A percentile compares a stretch with the other conserved stretches of the same genome.
These are phyloP conservation scores for Hypoxylon sp. DNA, from an alignment of 2,329 filamentous ascomycete genomes.

Conservation along the genomic window DNA sequence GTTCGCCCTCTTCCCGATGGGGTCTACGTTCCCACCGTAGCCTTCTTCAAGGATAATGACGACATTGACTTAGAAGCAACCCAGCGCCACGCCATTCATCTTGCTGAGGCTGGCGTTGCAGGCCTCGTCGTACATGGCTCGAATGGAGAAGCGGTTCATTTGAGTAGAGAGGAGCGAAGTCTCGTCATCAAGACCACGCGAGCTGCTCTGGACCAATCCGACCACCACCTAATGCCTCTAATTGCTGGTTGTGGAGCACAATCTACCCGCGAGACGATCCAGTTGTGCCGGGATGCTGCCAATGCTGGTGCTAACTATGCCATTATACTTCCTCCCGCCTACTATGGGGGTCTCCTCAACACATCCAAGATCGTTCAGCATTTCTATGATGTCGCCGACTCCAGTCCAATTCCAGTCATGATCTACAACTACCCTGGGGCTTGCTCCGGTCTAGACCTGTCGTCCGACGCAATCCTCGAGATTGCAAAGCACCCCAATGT, in stretches of 20 bases:
- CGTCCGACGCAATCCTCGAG: slow-evolving; percentile 69
- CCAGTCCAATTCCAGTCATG: slow-evolving; percentile 70
- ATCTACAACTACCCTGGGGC: slow-evolving; percentile 76
- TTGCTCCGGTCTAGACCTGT: slow-evolving; percentile 70
- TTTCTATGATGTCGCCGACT: slow-evolving; percentile 74
- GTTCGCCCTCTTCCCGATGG: slow-evolving; percentile 55
- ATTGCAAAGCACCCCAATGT: slow-evolving; percentile 71
- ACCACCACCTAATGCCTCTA: slow-evolving; percentile 69
- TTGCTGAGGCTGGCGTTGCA: slow-evolving; percentile 74
- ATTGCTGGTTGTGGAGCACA: slow-evolving; percentile 80
- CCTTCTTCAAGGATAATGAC: slow-evolving; percentile 71
- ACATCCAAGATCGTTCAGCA: slow-evolving; percentile 71
- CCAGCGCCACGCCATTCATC: slow-evolving; percentile 67
- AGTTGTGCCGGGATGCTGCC: slow-evolving; percentile 75
- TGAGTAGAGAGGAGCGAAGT: slow-evolving; percentile 75
- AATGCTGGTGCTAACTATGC: slow-evolving; percentile 76
- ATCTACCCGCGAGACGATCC: slow-evolving; percentile 76
- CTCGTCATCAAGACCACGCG: slow-evolving; percentile 74
- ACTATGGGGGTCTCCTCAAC: slow-evolving; percentile 74
- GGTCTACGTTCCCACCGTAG: slow-evolving; percentile 75
- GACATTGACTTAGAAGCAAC: slow-evolving; percentile 69
- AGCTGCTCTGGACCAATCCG: slow-evolving; percentile 70
- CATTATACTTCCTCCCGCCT: slow-evolving; percentile 77
- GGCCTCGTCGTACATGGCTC: slow-evolving; percentile 79
- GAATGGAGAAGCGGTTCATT: slow-evolving; percentile 81